Percentiles rank a stretch among this genome's conserved stretches.
phyloP scores from a whole-genome alignment of 106 monocot species.

The Narthecium ossifragum region DNA sequence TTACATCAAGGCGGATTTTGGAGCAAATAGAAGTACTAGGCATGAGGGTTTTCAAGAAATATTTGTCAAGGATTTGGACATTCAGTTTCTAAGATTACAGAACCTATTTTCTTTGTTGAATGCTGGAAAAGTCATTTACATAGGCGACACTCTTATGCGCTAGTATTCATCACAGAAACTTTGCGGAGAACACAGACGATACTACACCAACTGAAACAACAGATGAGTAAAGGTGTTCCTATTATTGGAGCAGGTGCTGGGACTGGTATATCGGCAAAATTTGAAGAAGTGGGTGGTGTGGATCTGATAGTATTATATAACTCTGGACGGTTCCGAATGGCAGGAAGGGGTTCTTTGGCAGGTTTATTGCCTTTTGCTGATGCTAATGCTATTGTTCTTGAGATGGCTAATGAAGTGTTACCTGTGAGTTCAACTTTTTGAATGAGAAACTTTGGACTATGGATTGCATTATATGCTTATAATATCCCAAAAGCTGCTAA shows the following conservation, averaged over 20 bases:
- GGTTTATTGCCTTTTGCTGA: constrained; percentile 92
- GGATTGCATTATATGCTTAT: too few species aligned
- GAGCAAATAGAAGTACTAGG: too few species aligned
- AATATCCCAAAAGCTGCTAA: too few species aligned
- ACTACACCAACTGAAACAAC: constrained; percentile 50
- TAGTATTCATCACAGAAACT: constrained; percentile 47
- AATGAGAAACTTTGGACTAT: neutral
- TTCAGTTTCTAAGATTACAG: too few species aligned
- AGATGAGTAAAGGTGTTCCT: constrained; percentile 61
- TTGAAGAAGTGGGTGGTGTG: constrained; percentile 93
- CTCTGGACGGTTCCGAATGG: constrained; percentile 94
- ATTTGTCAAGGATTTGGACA: too few species aligned
- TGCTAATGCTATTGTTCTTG: constrained; percentile 95
- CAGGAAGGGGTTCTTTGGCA: constrained; percentile 94
- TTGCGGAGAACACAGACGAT: constrained; percentile 44
- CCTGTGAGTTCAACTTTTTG: constrained; percentile 45
- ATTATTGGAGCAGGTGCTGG: constrained; percentile 96
- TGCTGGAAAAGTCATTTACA: too few species aligned
- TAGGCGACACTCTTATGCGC: neutral
- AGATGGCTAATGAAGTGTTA: constrained; percentile 96
- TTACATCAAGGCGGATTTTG: too few species aligned
- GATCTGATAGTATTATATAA: constrained; percentile 93
- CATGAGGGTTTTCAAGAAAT: too few species aligned
- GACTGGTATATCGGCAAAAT: constrained; percentile 95
- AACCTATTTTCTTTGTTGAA: too few species aligned